Evolutionary conservation across 345 rosid genomes (phyloP).

Genomic region (Eucalyptus marginata): DNA sequence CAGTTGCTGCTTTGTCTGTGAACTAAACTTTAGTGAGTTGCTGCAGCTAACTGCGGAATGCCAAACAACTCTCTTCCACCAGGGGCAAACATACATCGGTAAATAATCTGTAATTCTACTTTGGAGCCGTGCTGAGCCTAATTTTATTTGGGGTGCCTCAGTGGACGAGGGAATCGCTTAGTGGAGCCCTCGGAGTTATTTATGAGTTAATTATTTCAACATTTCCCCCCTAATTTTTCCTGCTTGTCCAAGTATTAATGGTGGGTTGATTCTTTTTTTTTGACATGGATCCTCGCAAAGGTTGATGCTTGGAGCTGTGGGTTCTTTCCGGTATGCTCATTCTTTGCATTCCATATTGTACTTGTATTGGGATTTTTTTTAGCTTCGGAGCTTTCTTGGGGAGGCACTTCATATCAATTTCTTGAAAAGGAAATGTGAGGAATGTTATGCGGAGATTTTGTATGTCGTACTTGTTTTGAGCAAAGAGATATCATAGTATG

Average conservation of each 20-base stretch:
- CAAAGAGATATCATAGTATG: background rate
- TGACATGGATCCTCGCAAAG: background rate
- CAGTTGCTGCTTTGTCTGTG: background rate
- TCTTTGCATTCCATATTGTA: background rate
- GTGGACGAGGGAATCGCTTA: constrained; percentile 1
- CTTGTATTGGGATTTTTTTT: no score
- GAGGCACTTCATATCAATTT: background rate
- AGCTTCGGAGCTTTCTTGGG: background rate
- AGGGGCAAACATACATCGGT: background rate
- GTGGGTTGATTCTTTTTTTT: background rate
- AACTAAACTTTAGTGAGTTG: background rate
- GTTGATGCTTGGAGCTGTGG: background rate
- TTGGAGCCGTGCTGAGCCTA: constrained; percentile 16
- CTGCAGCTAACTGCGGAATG: background rate
- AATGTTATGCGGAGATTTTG: background rate
- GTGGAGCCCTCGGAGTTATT: background rate
- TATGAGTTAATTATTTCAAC: background rate
- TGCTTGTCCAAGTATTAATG: background rate
- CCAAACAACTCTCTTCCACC: background rate
- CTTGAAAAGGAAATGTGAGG: background rate
- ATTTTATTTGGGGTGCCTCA: constrained; percentile 28
- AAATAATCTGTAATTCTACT: background rate
- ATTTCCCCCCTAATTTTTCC: background rate
- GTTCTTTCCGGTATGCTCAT: background rate
- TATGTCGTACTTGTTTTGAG: background rate